phyloP scores from a whole-genome alignment of 257 asterid genomes.

The Solanum chiquidenum region DNA sequence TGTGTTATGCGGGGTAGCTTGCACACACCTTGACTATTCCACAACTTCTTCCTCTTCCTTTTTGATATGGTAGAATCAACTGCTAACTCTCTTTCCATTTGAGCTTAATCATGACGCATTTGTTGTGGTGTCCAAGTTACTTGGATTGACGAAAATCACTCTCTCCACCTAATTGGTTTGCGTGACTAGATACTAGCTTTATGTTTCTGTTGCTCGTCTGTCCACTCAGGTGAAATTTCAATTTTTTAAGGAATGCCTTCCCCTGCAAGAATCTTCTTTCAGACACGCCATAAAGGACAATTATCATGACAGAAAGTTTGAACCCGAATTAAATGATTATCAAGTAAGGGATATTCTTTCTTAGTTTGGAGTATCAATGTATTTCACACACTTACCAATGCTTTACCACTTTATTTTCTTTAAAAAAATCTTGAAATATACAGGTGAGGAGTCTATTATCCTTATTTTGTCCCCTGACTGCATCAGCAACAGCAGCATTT shows the following conservation, averaged over 20 bases:
- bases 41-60: neutral
- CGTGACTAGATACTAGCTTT: neutral
- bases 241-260: slow-evolving; percentile 62
- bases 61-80: neutral
- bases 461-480: slow-evolving; percentile 36
- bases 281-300: slow-evolving; percentile 45
- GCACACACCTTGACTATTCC: no score
- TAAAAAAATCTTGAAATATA: neutral
- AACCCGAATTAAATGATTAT: slow-evolving; percentile 49
- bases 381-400: neutral
- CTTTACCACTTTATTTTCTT: neutral
- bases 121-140: neutral
- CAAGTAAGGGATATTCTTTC: slow-evolving; percentile 40
- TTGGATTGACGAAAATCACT: neutral
- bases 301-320: slow-evolving; percentile 47
- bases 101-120: neutral
- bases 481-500: slow-evolving; percentile 13
- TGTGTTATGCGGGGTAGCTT: neutral
- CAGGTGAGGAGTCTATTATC: slow-evolving; percentile 50
- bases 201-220: slow-evolving; percentile 7
- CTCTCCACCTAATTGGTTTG: neutral
- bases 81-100: neutral
- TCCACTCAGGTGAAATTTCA: slow-evolving; percentile 59
- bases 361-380: neutral
- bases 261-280: slow-evolving; percentile 50